phyloP scores from a whole-genome alignment of 2,329 filamentous ascomycete species.

The Fusarium devonianum region DNA sequence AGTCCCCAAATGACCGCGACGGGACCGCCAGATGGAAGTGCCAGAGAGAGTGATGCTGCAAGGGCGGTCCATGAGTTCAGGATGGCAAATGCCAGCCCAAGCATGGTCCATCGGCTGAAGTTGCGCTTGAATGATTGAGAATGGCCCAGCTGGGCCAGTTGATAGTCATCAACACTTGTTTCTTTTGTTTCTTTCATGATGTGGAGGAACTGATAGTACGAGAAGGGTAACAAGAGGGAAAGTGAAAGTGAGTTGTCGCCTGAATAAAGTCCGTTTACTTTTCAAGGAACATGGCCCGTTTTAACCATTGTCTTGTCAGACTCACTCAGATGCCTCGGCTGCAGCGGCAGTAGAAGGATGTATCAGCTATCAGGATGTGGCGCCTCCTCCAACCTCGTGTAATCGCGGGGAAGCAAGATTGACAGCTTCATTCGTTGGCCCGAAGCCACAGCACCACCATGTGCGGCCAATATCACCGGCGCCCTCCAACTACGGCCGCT shows the following conservation, averaged over 20 bases:
- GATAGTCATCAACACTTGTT: conserved; percentile 28
- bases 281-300: not conserved
- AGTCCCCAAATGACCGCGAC: conserved; percentile 72
- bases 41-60: conserved; percentile 53
- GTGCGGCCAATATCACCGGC: not conserved
- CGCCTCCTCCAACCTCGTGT: not conserved
- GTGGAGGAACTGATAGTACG: not conserved
- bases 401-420: conserved; percentile 2
- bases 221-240: not conserved
- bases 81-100: conserved; percentile 55
- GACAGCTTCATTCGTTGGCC: not conserved
- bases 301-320: not conserved
- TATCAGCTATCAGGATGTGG: not conserved
- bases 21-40: conserved; percentile 67
- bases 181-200: conserved; percentile 15
- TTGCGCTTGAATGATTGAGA: conserved; percentile 32
- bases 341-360: not conserved
- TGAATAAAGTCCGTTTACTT: too few relatives aligned
- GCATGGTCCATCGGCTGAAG: conserved; percentile 45
- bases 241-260: too few relatives aligned
- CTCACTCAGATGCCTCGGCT: not conserved
- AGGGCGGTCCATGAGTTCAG: conserved; percentile 57
- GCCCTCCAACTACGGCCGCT: not conserved
- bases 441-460: too few relatives aligned
- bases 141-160: conserved; percentile 31